Conservation (phyloP, 148 eudicot genomes). For the Chenopodium suecicum region DNA sequence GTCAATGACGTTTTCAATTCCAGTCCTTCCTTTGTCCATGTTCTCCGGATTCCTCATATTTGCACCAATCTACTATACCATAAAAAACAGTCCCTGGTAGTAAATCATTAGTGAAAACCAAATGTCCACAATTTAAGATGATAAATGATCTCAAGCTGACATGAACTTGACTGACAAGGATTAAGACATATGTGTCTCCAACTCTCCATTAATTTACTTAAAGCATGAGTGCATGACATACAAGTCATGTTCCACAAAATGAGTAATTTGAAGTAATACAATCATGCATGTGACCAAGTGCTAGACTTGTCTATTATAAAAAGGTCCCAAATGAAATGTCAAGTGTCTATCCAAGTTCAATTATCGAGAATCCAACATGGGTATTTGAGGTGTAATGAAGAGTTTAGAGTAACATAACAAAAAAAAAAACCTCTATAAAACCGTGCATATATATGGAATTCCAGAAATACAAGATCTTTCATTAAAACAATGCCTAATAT, state of each 20-base stretch:
- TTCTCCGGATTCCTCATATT: slow-evolving; percentile 43
- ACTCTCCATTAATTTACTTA: background rate
- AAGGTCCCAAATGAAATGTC: background rate
- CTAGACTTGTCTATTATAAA: background rate
- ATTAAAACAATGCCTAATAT: too few relatives aligned
- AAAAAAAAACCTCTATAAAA: too few relatives aligned
- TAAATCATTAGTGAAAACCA: slow-evolving; percentile 86
- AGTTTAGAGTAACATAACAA: background rate
- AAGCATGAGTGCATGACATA: background rate
- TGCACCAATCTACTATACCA: slow-evolving; percentile 83
- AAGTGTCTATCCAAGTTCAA: background rate
- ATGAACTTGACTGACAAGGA: slow-evolving; percentile 11
- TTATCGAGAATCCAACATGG: background rate
- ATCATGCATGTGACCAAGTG: background rate
- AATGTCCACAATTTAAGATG: slow-evolving; percentile 35
- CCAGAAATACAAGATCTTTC: too few relatives aligned
- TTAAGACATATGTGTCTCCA: background rate
- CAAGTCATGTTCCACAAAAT: background rate
- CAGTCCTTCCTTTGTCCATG: slow-evolving; percentile 39
- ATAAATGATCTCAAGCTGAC: slow-evolving; percentile 22
- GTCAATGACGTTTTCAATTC: slow-evolving; percentile 36
- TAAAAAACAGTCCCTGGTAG: slow-evolving; percentile 81
- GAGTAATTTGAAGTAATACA: background rate
- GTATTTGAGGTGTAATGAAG: background rate
- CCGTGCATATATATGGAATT: background rate